Base-by-base conservation (phyloP, 2,329 filamentous ascomycete species). In the Fusarium caatingaense region DNA sequence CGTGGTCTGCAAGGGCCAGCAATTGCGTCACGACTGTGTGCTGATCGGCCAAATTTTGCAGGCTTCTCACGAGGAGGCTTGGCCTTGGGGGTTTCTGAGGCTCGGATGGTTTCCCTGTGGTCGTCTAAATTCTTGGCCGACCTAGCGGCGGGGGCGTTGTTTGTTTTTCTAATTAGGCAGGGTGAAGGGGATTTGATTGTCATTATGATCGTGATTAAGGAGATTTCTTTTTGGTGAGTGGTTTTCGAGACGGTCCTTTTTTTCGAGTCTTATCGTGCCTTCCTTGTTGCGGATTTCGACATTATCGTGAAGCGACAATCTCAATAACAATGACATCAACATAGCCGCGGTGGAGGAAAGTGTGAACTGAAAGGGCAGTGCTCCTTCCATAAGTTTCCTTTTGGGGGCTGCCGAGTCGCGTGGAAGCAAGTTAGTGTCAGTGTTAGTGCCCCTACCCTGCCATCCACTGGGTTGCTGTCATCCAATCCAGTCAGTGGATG, bases 21-120 rank as follows among this genome's bases (percentile, higher is more conserved):
- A 69, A 78, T 78, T 76, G 76, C 76, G 76, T 78, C 76, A 78
- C 76, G 70, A 63, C 63, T 64, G 72, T 57, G 60, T 61, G 74
- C 63, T 74, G 76, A 77, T 77, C 76, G 58, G 56, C 57, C 70
- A 74, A 70, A 65, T 68, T 68, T 70, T 69, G 57, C 60, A 68
- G 54, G 69, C 70, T 76, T 73, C 71, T 66, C 68, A 71, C 54
- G 55, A 64, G 61, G 60, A 63, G 58, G 58, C 50, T 68, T 70
- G 49, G 66, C 60, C 56, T 60, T 41, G 50, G 40, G 51, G 49
- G 58, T 27, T 64, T 47, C 49, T 69, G 67, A 69, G 54, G 66
- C 67, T 69, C 66, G 67, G 66, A 51, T 54, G 37, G 66, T 64
- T 70, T 70, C 66, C 67, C 63, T 70, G 13, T 70, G 48, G 63